A percentile compares a stretch with the other conserved stretches of the same genome.
phyloP scores from a whole-genome alignment of 768 basidiomycete genomes.

The Mycena epipterygia region DNA sequence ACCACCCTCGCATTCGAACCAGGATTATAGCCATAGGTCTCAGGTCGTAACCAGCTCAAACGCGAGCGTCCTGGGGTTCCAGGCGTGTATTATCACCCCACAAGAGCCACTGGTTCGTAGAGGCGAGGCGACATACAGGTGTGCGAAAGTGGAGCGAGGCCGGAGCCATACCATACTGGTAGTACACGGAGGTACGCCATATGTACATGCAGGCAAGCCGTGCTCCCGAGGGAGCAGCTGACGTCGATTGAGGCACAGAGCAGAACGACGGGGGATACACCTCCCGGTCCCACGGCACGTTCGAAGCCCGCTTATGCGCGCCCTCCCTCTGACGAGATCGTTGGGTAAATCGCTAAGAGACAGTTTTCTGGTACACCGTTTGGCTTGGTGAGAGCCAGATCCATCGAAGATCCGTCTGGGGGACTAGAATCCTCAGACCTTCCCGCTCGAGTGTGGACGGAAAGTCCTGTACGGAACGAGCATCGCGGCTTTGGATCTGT shows the following conservation, averaged over 20 bases:
- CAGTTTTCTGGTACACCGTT: slow-evolving; percentile 12
- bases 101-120: no score
- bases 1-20: not conserved
- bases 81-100: no score
- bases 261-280: not conserved
- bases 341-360: slow-evolving; percentile 13
- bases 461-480: slow-evolving; percentile 24
- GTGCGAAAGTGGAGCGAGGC: slow-evolving; percentile 5
- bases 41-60: no score
- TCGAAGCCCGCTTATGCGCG: slow-evolving; percentile 14
- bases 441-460: slow-evolving; percentile 16
- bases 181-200: no score
- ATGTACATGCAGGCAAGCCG: not conserved
- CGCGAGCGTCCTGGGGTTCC: no score
- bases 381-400: slow-evolving; percentile 23
- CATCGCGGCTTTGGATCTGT: slow-evolving; percentile 26
- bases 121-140: not conserved
- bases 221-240: not conserved
- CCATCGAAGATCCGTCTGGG: slow-evolving; percentile 4
- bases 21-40: not conserved
- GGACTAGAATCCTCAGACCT: slow-evolving; percentile 24
- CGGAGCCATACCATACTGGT: not conserved
- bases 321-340: slow-evolving; percentile 21
- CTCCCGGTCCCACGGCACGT: slow-evolving; percentile 27
- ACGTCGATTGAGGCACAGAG: slow-evolving; percentile 15